Percentiles rank a stretch among this genome's conserved stretches.
phyloP scores from a whole-genome alignment of 75 land plant genomes.

The Gnetum montanum region DNA sequence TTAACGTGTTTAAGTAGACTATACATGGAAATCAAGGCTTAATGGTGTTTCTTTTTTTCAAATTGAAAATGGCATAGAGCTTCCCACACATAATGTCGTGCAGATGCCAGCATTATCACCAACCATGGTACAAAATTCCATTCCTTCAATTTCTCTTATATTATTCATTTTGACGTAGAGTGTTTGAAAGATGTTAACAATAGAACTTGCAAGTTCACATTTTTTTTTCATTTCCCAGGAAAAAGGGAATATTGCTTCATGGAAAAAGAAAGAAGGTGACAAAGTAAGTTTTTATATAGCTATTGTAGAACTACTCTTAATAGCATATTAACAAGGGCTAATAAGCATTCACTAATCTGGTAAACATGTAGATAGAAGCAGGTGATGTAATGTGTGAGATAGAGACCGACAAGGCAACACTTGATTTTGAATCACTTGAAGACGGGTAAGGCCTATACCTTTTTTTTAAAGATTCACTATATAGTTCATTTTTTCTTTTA shows the following conservation, averaged over 20 bases:
- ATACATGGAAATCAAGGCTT: no score
- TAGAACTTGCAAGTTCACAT: neutral
- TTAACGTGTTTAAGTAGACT: no score
- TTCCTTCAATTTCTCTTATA: neutral
- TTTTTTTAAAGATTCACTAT: neutral
- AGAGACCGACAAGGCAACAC: constrained; percentile 96
- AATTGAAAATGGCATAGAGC: neutral
- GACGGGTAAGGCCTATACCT: constrained; percentile 66
- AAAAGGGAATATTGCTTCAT: constrained; percentile 88
- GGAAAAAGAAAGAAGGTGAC: constrained; percentile 98
- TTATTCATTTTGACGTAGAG: neutral
- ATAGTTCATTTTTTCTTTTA: neutral
- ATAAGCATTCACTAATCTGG: neutral
- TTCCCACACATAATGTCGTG: constrained; percentile 34
- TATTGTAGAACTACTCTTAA: neutral
- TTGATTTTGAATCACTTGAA: constrained; percentile 90
- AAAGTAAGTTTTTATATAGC: constrained; percentile 28
- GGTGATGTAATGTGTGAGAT: constrained; percentile 95
- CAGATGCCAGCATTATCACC: constrained; percentile 97
- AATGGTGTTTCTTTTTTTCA: neutral
- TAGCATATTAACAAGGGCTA: neutral
- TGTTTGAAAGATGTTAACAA: neutral
- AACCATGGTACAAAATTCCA: constrained; percentile 66
- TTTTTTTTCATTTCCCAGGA: constrained; percentile 28
- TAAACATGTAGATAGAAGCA: constrained; percentile 52